phyloP scores from a whole-genome alignment of 352 stramenopile genomes.

The Sclerospora graminicola region DNA sequence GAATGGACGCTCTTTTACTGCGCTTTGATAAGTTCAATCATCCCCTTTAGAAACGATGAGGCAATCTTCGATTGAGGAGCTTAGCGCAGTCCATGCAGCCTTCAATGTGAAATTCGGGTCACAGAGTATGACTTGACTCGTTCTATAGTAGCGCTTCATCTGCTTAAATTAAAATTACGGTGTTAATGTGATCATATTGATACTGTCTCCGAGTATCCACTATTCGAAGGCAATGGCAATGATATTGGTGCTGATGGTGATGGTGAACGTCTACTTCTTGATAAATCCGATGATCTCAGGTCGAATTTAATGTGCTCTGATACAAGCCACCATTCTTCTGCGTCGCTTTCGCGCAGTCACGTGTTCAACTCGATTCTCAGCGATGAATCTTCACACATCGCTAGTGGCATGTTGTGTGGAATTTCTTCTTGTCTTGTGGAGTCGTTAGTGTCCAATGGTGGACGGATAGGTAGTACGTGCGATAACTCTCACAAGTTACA shows the following conservation, averaged over 20 bases:
- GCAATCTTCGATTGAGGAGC: no score
- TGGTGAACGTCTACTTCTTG: constrained; percentile 20
- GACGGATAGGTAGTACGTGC: constrained; percentile 18
- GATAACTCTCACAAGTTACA: no score
- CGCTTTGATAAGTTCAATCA: constrained; percentile 57
- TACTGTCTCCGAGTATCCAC: no score
- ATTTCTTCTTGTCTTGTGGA: constrained; percentile 14
- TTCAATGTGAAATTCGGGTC: constrained; percentile 59
- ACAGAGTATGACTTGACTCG: constrained; percentile 70
- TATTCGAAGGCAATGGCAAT: no score
- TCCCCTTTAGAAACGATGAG: constrained; percentile 51
- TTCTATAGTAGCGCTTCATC: no score
- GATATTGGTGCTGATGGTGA: constrained; percentile 32
- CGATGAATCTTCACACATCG: no score
- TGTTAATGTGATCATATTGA: no score
- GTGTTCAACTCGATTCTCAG: no score
- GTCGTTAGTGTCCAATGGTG: constrained; percentile 17
- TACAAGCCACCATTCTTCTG: constrained; percentile 29
- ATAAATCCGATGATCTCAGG: constrained; percentile 36
- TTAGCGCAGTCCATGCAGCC: constrained; percentile 50
- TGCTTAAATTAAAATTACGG: constrained; percentile 48
- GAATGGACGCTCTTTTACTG: no score
- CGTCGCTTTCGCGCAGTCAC: no score
- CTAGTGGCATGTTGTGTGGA: no score
- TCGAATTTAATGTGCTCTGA: constrained; percentile 64